Base-by-base conservation (phyloP, 1,284 basidiomycete species). In the Leccinum pachyderme region DNA sequence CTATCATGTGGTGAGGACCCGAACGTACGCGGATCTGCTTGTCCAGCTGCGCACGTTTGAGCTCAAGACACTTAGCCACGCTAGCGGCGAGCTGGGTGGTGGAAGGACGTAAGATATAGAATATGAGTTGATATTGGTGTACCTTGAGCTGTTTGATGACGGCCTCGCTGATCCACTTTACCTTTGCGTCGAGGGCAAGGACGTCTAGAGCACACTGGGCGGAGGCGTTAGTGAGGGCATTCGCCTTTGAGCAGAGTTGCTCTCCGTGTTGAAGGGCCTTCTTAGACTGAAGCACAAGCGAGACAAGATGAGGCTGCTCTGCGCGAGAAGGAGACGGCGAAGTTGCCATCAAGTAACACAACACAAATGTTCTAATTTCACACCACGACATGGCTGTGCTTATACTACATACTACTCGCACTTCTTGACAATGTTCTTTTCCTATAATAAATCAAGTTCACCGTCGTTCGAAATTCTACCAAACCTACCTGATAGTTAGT, bases 201-300 rank as follows among this genome's bases (percentile, higher is more conserved):
- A 91, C 80, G 63, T 90, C 87, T 13, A 89, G 74, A 0, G 82
- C 80, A 41, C 75, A 74, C 59, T 82, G 81, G 0, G 86, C 81
- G 3, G 89, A 88, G 44, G 77, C 71, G 59, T 81, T 80, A 18
- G 86, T 81, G 25, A 85, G 70, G 1, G 71, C 63, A 61, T 86
- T 82, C 0, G 89, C 87, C 27, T 75, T 77, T 2, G 79, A 80
- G 61, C 89, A 91, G 5, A 91, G 77, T 50, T 84, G 80, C 70
- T 91, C 80, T 2, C 89, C 89, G 51, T 85, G 81, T 61, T 88
- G 83, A 4, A 91, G 77, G 0, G 87, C 89, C 62, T 87, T 88
- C 77, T 90, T 87, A 0, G 89, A 90, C 61, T 89, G 84, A 1
- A 87, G 71, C 7, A 89, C 86, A 8, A 91, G 80, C n/a, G 87